These are phyloP conservation scores for Neurospora sp. DNA, from an alignment of 495 filamentous ascomycete genomes.

Conservation along the genomic window DNA sequence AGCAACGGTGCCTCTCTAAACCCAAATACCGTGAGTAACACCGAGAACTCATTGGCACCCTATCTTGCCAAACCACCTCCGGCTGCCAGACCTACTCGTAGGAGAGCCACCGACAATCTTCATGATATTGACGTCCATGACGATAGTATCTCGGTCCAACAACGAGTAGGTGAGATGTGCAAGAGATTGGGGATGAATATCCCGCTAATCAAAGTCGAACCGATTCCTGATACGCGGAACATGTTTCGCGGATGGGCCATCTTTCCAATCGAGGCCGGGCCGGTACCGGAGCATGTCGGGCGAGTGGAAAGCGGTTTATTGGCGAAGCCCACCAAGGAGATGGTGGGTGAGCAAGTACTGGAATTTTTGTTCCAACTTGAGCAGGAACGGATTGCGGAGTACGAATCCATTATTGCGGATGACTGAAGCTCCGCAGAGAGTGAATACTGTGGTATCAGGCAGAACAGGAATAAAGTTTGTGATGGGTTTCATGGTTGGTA, in stretches of 20 bases:
- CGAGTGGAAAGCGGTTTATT: constrained; percentile 14
- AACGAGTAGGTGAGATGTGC: constrained; percentile 13
- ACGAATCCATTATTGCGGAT: background rate
- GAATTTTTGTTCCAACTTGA: constrained; percentile 10
- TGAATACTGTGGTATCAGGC: background rate
- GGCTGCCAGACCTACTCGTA: background rate
- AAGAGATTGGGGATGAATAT: constrained; percentile 4
- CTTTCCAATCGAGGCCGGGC: constrained; percentile 9
- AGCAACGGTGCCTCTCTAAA: background rate
- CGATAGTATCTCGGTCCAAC: constrained; percentile 2
- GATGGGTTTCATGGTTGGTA: background rate
- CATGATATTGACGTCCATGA: background rate
- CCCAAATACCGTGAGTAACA: background rate
- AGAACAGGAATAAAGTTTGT: background rate
- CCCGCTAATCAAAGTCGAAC: constrained; percentile 3
- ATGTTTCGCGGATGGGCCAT: constrained; percentile 13
- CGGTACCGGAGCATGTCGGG: constrained; percentile 15
- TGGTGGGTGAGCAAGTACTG: constrained; percentile 22
- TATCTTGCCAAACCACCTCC: background rate
- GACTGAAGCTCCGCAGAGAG: background rate
- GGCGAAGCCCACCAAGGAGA: constrained; percentile 17
- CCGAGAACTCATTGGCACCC: background rate
- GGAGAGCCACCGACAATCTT: background rate
- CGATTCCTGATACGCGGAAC: background rate
- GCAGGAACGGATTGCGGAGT: background rate